Percentiles rank a stretch among this genome's conserved stretches.
phyloP scores from a whole-genome alignment of 768 basidiomycete genomes.

The Leccinum barrowsii region DNA sequence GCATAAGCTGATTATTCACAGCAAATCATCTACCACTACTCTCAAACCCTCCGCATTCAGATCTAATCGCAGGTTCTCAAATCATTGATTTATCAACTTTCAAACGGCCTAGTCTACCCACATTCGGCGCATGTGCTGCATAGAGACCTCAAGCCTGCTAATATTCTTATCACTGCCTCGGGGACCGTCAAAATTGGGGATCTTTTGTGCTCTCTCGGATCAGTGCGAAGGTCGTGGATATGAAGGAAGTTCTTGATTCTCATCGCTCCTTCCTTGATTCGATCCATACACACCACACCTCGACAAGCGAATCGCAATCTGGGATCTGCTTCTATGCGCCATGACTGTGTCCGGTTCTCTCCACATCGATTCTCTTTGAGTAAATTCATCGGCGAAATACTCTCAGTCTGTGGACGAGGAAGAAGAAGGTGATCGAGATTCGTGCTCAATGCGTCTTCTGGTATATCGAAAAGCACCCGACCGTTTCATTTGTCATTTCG shows the following conservation, averaged over 20 bases:
- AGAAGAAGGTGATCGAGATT: slow-evolving; percentile 43
- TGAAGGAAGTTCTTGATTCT: slow-evolving; percentile 49
- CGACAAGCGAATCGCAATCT: no score
- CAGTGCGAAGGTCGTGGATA: slow-evolving; percentile 39
- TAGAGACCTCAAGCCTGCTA: slow-evolving; percentile 97
- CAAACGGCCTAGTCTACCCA: slow-evolving; percentile 92
- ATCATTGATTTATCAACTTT: slow-evolving; percentile 88
- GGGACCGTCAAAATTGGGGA: slow-evolving; percentile 99
- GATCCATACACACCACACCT: slow-evolving; percentile 35
- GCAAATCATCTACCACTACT: slow-evolving; percentile 99
- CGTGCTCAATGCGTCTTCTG: slow-evolving; percentile 72
- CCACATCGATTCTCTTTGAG: slow-evolving; percentile 65
- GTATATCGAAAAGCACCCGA: slow-evolving; percentile 68
- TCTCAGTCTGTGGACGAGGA: slow-evolving; percentile 37
- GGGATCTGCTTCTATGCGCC: slow-evolving; percentile 53
- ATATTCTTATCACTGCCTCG: slow-evolving; percentile 87
- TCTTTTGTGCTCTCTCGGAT: slow-evolving; percentile 78
- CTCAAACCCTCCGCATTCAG: slow-evolving; percentile 76
- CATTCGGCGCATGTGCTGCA: slow-evolving; percentile 95
- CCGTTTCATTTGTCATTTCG: slow-evolving; percentile 73
- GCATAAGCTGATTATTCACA: slow-evolving; percentile 28
- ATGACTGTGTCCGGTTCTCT: slow-evolving; percentile 77
- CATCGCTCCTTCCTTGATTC: slow-evolving; percentile 56
- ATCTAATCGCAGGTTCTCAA: slow-evolving; percentile 82
- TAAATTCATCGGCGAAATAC: slow-evolving; percentile 40